phyloP scores from a whole-genome alignment of 345 rosid species.

The Xanthoceras sorbifolium region DNA sequence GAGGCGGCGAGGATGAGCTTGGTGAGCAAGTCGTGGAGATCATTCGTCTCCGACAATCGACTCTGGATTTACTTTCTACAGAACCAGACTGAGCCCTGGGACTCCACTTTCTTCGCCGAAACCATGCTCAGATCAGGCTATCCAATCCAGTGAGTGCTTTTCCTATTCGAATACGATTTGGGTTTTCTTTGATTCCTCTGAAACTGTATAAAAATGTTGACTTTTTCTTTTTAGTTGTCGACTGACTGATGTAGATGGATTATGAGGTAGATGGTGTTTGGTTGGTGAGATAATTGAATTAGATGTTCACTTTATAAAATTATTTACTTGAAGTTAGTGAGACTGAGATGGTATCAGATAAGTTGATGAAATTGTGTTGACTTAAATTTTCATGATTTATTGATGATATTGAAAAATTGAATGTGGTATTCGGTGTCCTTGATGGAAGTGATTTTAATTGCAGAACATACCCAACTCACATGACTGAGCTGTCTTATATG shows the following conservation, averaged over 20 bases:
- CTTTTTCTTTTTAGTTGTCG: neutral
- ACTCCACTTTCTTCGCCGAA: constrained; percentile 71
- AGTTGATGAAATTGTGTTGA: neutral
- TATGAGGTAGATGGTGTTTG: neutral
- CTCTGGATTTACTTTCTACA: constrained; percentile 75
- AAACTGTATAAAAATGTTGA: neutral
- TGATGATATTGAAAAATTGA: neutral
- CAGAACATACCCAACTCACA: constrained; percentile 43
- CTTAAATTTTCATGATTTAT: neutral
- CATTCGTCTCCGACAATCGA: constrained; percentile 52
- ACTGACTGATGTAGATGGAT: neutral
- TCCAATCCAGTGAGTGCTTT: constrained; percentile 62
- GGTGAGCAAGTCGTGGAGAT: constrained; percentile 51
- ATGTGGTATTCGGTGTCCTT: neutral
- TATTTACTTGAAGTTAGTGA: neutral
- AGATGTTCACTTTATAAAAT: too few relatives aligned
- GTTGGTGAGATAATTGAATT: neutral
- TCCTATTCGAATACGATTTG: neutral
- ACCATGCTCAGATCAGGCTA: constrained; percentile 56
- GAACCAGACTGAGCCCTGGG: constrained; percentile 43
- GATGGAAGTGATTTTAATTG: constrained; percentile 19
- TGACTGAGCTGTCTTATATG: constrained; percentile 61
- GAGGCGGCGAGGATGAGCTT: constrained; percentile 54
- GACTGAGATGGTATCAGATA: neutral
- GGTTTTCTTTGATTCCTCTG: neutral